Percentiles rank a stretch among this genome's conserved stretches.
Conservation (phyloP, 257 asterid species). For the Parsonsia alboflavescens region DNA sequence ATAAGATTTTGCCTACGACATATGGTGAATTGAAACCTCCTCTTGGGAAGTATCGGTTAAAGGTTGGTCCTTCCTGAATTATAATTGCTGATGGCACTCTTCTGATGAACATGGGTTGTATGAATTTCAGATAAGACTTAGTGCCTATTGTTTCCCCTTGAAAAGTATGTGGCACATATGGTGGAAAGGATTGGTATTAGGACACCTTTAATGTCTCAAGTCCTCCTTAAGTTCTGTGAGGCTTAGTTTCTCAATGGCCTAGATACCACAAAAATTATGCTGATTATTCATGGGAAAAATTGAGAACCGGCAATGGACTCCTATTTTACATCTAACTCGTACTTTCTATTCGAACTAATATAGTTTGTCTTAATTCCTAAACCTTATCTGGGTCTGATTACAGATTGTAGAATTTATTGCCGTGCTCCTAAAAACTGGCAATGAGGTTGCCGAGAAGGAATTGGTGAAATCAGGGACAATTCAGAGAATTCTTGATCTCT, state of each 20-base stretch:
- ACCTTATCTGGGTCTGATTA: constrained; percentile 4
- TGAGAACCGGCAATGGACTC: not conserved
- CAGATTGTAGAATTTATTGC: constrained; percentile 87
- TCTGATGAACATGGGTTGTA: not conserved
- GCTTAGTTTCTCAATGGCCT: not conserved
- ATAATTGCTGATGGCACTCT: not conserved
- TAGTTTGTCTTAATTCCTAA: not conserved
- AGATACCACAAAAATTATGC: not conserved
- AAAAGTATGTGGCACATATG: not conserved
- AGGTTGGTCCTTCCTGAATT: constrained; percentile 41
- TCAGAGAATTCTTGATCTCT: constrained; percentile 71
- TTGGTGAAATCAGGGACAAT: constrained; percentile 80
- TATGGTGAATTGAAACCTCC: constrained; percentile 97
- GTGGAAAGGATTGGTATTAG: not conserved
- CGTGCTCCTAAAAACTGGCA: constrained; percentile 75
- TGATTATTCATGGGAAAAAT: not conserved
- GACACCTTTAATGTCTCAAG: not conserved
- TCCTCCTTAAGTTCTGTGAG: not conserved
- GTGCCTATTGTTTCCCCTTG: not conserved
- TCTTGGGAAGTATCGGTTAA: constrained; percentile 89
- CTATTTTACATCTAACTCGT: not conserved
- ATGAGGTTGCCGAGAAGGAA: constrained; percentile 77
- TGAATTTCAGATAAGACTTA: too few species aligned
- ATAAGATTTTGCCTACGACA: constrained; percentile 64
- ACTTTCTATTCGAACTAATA: not conserved